Percentiles rank a stretch among this genome's conserved stretches.
Conservation (phyloP, 2,329 filamentous ascomycete genomes). For the Penicillium occitanis region DNA sequence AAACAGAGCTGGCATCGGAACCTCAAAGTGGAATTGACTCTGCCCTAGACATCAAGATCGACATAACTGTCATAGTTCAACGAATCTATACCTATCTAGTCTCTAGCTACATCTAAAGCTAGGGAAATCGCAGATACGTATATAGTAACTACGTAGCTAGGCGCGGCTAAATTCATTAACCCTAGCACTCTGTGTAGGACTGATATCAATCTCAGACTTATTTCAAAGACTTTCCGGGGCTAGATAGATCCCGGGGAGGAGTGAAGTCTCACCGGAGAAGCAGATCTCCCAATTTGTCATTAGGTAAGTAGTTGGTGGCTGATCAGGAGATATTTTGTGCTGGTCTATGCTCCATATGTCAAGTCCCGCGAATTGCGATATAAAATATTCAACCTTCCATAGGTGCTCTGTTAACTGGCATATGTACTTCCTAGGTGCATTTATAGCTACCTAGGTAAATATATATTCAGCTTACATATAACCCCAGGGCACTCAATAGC, state of each 20-base stretch:
- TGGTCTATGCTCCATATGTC: not conserved
- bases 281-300: not conserved
- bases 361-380: not conserved
- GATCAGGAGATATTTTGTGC: not conserved
- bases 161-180: not conserved
- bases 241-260: not conserved
- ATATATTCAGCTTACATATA: not conserved
- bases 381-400: not conserved
- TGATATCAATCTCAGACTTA: not conserved
- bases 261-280: not conserved
- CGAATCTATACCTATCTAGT: not conserved
- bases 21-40: not conserved
- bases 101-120: not conserved
- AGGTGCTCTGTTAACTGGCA: not conserved
- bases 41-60: conserved; percentile 1
- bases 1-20: not conserved
- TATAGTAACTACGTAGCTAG: not conserved
- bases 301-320: not conserved
- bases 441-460: not conserved
- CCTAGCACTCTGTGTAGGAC: not conserved
- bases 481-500: not conserved
- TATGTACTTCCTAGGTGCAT: not conserved
- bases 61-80: not conserved
- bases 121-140: not conserved
- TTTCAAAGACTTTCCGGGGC: not conserved